phyloP scores from a whole-genome alignment of 2,329 filamentous ascomycete genomes.

The Phialocephala subalpina region DNA sequence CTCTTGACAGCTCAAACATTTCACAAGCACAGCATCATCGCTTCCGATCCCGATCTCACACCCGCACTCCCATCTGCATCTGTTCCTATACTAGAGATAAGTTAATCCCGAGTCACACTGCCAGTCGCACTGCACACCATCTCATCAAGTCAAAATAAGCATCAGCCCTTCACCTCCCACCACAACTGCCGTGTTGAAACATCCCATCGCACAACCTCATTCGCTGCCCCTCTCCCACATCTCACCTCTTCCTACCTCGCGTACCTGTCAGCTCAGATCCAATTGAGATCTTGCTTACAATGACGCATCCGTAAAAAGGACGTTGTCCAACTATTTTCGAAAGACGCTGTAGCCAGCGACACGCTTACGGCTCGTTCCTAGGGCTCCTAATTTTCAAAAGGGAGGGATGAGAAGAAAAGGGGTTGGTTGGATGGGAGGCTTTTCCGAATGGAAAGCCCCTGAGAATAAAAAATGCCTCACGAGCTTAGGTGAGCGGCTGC shows the following conservation, averaged over 20 bases:
- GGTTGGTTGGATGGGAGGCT: slow-evolving; percentile 26
- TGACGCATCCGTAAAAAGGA: no score
- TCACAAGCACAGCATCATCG: not conserved
- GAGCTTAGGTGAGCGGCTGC: slow-evolving; percentile 6
- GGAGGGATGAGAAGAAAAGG: not conserved
- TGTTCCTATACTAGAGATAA: not conserved
- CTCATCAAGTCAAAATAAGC: not conserved
- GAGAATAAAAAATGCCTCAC: no score
- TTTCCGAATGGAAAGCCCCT: slow-evolving; percentile 23
- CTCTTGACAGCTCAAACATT: slow-evolving; percentile 10
- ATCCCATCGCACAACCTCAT: slow-evolving; percentile 24
- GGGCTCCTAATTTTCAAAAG: not conserved
- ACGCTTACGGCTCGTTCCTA: slow-evolving; percentile 19
- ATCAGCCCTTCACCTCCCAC: not conserved
- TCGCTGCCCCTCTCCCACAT: slow-evolving; percentile 19
- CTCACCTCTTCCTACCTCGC: not conserved
- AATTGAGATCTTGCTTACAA: slow-evolving; percentile 19
- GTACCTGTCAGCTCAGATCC: slow-evolving; percentile 4
- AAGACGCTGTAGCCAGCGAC: slow-evolving; percentile 21
- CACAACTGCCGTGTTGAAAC: slow-evolving; percentile 28
- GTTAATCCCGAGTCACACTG: not conserved
- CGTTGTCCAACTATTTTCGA: slow-evolving; percentile 18
- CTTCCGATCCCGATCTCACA: slow-evolving; percentile 3
- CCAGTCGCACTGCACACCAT: not conserved
- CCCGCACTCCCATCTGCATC: not conserved